A percentile compares a stretch with the other conserved stretches of the same genome.
phyloP scores from a whole-genome alignment of 2,329 filamentous ascomycete species.

The Monilinia polystroma region DNA sequence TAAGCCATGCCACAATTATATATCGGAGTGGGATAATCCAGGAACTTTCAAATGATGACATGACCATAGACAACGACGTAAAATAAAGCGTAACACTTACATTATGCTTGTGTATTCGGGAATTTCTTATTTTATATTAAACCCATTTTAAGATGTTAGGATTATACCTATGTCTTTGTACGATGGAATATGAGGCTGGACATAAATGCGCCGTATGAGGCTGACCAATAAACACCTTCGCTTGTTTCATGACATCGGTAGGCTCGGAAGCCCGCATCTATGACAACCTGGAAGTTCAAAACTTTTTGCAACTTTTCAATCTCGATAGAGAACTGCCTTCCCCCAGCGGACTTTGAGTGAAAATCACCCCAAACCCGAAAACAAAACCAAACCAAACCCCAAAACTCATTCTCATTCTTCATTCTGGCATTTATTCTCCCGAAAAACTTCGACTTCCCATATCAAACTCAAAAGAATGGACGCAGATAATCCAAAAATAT shows the following conservation, averaged over 20 bases:
- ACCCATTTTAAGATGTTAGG: neutral
- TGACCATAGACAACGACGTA: neutral
- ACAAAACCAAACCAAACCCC: neutral
- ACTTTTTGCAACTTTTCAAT: neutral
- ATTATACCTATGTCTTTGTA: neutral
- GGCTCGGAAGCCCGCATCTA: neutral
- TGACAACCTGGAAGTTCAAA: neutral
- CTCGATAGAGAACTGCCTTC: neutral
- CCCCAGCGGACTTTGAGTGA: neutral
- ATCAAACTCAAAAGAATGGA: neutral
- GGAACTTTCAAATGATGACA: neutral
- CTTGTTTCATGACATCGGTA: neutral
- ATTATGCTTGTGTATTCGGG: neutral
- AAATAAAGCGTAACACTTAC: neutral
- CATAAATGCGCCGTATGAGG: neutral
- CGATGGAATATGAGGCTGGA: neutral
- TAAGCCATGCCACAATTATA: neutral
- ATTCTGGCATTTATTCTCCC: neutral
- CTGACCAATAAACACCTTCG: neutral
- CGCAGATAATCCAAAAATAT: rapidly evolving
- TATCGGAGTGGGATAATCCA: neutral
- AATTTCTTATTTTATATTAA: neutral
- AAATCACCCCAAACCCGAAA: neutral
- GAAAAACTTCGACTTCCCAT: neutral
- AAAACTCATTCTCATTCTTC: neutral